phyloP scores from a whole-genome alignment of 1,284 basidiomycete species.

The Irpex sp. region DNA sequence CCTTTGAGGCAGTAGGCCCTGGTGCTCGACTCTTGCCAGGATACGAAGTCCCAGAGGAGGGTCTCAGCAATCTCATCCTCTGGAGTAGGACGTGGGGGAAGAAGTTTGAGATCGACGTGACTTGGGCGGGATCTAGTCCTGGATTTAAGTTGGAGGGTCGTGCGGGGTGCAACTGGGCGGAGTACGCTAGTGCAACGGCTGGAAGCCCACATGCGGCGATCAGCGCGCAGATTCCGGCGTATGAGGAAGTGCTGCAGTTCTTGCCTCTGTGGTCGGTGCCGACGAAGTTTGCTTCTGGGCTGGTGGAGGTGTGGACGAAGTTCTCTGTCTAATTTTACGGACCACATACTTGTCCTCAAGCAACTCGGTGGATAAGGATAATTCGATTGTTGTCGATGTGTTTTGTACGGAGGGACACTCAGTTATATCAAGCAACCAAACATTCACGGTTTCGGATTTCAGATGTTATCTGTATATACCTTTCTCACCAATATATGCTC shows the following conservation, averaged over 20 bases:
- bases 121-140: constrained; percentile 27
- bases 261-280: constrained; percentile 67
- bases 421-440: too few species aligned
- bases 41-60: constrained; percentile 39
- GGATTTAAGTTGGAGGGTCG: constrained; percentile 34
- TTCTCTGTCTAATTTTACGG: constrained; percentile 37
- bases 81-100: constrained; percentile 72
- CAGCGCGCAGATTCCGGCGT: constrained; percentile 57
- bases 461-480: too few species aligned
- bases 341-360: neutral
- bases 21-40: constrained; percentile 39
- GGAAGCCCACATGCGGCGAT: constrained; percentile 28
- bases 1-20: constrained; percentile 34
- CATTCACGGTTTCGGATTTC: too few species aligned
- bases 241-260: constrained; percentile 65
- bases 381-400: neutral
- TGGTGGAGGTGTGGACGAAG: constrained; percentile 54
- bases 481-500: too few species aligned
- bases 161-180: constrained; percentile 68
- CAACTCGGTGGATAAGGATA: too few species aligned
- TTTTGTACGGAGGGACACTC: too few species aligned
- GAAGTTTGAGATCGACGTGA: constrained; percentile 52
- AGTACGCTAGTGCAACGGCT: constrained; percentile 56
- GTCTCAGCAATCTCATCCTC: constrained; percentile 45
- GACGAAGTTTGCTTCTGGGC: constrained; percentile 53